These are phyloP conservation scores for Eucalyptus pauciflora DNA, from an alignment of 345 rosid species.

Conservation along the genomic window DNA sequence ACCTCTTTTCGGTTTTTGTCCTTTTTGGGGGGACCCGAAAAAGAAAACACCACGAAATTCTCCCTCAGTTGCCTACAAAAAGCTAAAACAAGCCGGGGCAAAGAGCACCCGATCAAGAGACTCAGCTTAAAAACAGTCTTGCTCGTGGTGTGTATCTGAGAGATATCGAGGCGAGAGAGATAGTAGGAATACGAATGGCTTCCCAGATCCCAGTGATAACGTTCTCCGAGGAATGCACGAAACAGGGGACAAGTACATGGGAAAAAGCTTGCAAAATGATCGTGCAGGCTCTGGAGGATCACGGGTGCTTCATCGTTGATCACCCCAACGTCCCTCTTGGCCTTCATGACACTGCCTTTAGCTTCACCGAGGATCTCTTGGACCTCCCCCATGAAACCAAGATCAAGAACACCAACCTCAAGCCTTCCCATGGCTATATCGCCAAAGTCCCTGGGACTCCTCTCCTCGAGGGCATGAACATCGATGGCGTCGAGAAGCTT, in stretches of 20 bases:
- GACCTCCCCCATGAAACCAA: conserved; percentile 23
- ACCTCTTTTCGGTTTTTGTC: background rate
- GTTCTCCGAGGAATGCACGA: background rate
- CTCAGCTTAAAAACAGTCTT: background rate
- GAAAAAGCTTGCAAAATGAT: background rate
- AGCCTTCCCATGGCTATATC: conserved; percentile 24
- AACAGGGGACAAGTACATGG: conserved; percentile 15
- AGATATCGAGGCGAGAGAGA: background rate
- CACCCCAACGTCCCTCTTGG: background rate
- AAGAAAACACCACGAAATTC: background rate
- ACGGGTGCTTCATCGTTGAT: conserved; percentile 16
- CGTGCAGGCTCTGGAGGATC: conserved; percentile 8
- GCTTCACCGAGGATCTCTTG: conserved; percentile 3
- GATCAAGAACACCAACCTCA: conserved; percentile 20
- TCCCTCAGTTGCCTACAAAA: background rate
- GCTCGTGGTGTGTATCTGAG: background rate
- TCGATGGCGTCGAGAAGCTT: conserved; percentile 9
- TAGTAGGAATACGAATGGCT: background rate
- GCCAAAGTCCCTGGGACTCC: conserved; percentile 17
- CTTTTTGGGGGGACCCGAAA: background rate
- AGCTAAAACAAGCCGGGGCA: background rate
- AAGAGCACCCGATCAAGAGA: background rate
- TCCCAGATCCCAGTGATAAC: background rate
- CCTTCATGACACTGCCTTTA: background rate
- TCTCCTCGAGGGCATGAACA: conserved; percentile 34